Evolutionary conservation across 1,139 yeast genomes (phyloP), one percentile per base, ranked within the genome.

Genomic region (Nakaseomyces glabratus): DNA sequence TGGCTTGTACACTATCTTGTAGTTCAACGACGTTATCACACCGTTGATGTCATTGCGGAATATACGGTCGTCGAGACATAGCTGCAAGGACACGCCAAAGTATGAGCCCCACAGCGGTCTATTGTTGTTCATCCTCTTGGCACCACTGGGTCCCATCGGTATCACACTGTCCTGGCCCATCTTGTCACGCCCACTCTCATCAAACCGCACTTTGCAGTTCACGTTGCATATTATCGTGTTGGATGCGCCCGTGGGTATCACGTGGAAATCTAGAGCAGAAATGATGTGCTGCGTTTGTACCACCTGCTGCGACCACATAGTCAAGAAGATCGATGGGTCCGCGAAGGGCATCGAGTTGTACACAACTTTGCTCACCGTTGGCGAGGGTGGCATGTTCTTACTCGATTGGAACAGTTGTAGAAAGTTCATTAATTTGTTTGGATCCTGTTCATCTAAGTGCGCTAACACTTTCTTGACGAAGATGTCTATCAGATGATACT

Each of bases 341-440:
- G 75, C 73, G 37, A 78, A 63, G 4, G 90, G 88, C 21, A 68
- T 65, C 0, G 86, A 82, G 52, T 81, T 77, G 31, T 79, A 57
- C 14, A 80, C 69, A 14, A 81, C 68, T 38, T 55, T 55, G 28
- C 52, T 46, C 16, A 40, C 20, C 58, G 52, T 20, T 60, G 63
- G 49, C 4, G 21, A 9, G 10, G 17, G 30, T 26, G 30, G 30
- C 10, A 21, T 18, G 8, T 20, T 26, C 21, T 26, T 26, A 2
- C 63, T 71, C 40, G 43, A 54, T 63, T 71, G 42, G 44, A 55
- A 55, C 30, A 74, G 52, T 29, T 62, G 69, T 39, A 67, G 65
- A 20, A 71, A 72, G 36, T 71, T 66, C 38, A 66, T 71, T 5
- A 71, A 57, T 30, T 76, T 74, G 30, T 54, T 54, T 18, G 60